phyloP scores from a whole-genome alignment of 1,139 yeast genomes.

The Candida pseudocylindracea region DNA sequence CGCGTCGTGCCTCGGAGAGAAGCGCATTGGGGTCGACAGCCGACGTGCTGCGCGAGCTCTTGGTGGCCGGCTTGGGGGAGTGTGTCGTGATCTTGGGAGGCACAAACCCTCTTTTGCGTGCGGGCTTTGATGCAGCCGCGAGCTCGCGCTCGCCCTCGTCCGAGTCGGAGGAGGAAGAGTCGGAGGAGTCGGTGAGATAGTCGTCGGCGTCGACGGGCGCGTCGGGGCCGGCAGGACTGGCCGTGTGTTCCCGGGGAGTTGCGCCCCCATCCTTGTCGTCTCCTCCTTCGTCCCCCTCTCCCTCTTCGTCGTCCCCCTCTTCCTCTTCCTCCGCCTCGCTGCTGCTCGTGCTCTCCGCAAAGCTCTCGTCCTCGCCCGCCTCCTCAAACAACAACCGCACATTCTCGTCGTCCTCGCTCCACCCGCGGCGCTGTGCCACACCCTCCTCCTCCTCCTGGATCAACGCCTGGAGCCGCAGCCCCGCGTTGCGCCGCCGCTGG shows the following conservation, averaged over 20 bases:
- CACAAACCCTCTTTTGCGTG: slow-evolving; percentile 13
- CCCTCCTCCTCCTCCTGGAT: slow-evolving; percentile 42
- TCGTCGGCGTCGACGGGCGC: slow-evolving; percentile 13
- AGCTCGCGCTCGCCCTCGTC: slow-evolving; percentile 53
- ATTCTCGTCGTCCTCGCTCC: slow-evolving; percentile 47
- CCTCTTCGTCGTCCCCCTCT: slow-evolving; percentile 11
- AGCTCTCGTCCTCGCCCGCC: slow-evolving; percentile 49
- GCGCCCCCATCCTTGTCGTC: slow-evolving; percentile 2
- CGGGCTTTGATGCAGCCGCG: slow-evolving; percentile 23
- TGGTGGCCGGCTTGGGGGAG: slow-evolving; percentile 8
- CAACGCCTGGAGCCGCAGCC: slow-evolving; percentile 56
- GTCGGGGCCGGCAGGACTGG: slow-evolving; percentile 1
- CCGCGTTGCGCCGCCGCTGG: slow-evolving; percentile 72
- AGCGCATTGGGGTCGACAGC: slow-evolving; percentile 22
- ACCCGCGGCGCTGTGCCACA: slow-evolving; percentile 10
- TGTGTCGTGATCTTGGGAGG: slow-evolving; percentile 25
- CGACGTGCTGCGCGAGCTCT: slow-evolving; percentile 4
- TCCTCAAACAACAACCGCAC: slow-evolving; percentile 45
- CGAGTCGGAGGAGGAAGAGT: slow-evolving; percentile 20
- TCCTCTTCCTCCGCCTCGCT: slow-evolving; percentile 5
- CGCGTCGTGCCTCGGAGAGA: slow-evolving; percentile 30
- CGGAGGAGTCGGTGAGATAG: slow-evolving; percentile 26
- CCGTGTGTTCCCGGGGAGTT: too few relatives aligned
- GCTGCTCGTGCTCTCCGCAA: slow-evolving; percentile 38
- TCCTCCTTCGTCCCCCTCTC: slow-evolving; percentile 7